These are phyloP conservation scores for Blastobotrys arbuscula DNA, from an alignment of 1,139 yeast species.

Conservation along the genomic window DNA sequence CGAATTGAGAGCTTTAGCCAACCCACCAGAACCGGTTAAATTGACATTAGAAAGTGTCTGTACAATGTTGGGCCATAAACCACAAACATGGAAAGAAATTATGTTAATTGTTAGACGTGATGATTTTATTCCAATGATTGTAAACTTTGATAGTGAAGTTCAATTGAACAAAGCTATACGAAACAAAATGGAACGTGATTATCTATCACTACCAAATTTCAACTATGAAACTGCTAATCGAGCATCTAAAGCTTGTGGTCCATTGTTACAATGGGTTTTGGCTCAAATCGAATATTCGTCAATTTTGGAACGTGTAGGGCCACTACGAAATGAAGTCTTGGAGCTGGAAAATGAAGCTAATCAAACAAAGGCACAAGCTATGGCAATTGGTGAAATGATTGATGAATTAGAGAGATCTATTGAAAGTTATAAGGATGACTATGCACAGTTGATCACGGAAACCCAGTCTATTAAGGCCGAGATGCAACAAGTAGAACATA, in stretches of 20 bases:
- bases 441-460: constrained; percentile 70
- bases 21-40: constrained; percentile 88
- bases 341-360: constrained; percentile 54
- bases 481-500: constrained; percentile 56
- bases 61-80: constrained; percentile 67
- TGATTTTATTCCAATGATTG: constrained; percentile 81
- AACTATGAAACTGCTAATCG: constrained; percentile 72
- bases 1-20: constrained; percentile 81
- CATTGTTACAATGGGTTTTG: constrained; percentile 79
- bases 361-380: constrained; percentile 54
- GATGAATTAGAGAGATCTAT: constrained; percentile 65
- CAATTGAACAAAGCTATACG: constrained; percentile 54
- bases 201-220: constrained; percentile 58
- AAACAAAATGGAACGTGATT: constrained; percentile 51
- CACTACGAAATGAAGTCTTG: constrained; percentile 63
- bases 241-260: constrained; percentile 96
- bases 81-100: constrained; percentile 71
- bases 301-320: constrained; percentile 67
- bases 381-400: constrained; percentile 79
- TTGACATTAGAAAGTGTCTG: constrained; percentile 87
- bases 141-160: constrained; percentile 59
- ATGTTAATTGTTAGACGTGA: constrained; percentile 76
- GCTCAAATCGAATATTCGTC: constrained; percentile 75
- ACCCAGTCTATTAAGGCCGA: constrained; percentile 70
- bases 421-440: constrained; percentile 58